Base-by-base conservation (phyloP, 768 basidiomycete genomes). In the Agrocybe praecox region DNA sequence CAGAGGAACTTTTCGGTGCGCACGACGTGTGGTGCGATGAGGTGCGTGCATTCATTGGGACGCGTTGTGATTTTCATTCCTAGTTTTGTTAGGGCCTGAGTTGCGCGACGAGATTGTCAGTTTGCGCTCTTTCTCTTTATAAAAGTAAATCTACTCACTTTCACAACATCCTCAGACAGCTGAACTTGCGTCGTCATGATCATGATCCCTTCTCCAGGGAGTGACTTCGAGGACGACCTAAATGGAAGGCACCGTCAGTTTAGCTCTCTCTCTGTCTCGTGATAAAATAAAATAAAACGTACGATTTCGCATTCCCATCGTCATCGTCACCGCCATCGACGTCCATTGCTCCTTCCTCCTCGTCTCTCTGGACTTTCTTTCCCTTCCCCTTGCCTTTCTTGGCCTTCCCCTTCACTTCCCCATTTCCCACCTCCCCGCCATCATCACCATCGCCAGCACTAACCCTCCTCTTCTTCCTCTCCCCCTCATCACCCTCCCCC, bases 1-100 rank as follows among this genome's bases (percentile, higher is more conserved):
- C 86, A 86, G 0, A 97, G 76, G 67, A 96, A 90, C 69, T 96
- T 97, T 66, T 94, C 90, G 1, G 95, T 96, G 5, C 94, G 83
- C 6, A 88, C 84, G 22, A 96, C 76, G 23, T 77, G 76, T 32
- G 80, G 82, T 10, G 85, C 83, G 46, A 96, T 70, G 12, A 97
- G 78, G 71, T 96, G 92, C 0, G 93, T 96, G 64, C 89, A 92
- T 52, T 92, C 86, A 1, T 69, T 65, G 0, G 88, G 77, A 32
- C 84, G 80, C 1, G 80, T 77, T 8, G 85, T 84, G 55, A 86
- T 74, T 60, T 81, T 85, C 8, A 83, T 87, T 0, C 93, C 94
- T 0, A 95, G 69, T 63, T 82, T 85, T 1, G 68, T 71, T 33
- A 96, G 69, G 3, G 71, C 72, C 93, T 94, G 48, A 18, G 32